These are phyloP conservation scores for Capronia coronata DNA, from an alignment of 2,329 filamentous ascomycete species.

Conservation along the genomic window DNA sequence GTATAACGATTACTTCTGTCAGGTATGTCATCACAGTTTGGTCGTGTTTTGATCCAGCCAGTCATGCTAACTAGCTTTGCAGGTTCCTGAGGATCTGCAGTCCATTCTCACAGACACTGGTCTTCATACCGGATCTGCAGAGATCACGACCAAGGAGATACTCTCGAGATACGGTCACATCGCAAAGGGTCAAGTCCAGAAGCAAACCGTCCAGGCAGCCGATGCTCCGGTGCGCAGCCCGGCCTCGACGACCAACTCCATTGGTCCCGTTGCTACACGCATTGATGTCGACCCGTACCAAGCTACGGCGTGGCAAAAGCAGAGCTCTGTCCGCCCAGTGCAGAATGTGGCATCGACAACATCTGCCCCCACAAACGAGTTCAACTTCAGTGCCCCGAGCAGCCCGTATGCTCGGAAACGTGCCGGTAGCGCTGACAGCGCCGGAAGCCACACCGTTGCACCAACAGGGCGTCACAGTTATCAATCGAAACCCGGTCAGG, in stretches of 20 bases:
- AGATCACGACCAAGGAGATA: constrained; percentile 95
- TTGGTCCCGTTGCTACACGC: constrained; percentile 48
- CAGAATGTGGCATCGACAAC: constrained; percentile 30
- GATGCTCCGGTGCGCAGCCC: constrained; percentile 48
- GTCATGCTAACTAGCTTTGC: constrained; percentile 1
- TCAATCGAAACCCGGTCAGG: constrained; percentile 25
- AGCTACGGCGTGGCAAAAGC: constrained; percentile 66
- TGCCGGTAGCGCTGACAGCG: constrained; percentile 26
- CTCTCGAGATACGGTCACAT: constrained; percentile 87
- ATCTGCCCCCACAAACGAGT: constrained; percentile 17
- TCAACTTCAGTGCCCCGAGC: constrained; percentile 24
- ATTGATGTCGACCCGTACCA: constrained; percentile 83
- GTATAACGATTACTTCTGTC: constrained; percentile 92
- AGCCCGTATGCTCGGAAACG: constrained; percentile 26
- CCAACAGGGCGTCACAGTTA: constrained; percentile 26
- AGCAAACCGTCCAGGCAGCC: constrained; percentile 46
- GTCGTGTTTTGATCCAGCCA: constrained; percentile 1
- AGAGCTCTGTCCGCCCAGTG: constrained; percentile 75
- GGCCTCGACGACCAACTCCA: constrained; percentile 37
- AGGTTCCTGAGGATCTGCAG: constrained; percentile 91
- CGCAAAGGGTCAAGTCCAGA: constrained; percentile 53
- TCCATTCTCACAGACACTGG: constrained; percentile 76
- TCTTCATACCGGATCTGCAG: constrained; percentile 72
- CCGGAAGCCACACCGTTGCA: constrained; percentile 19
- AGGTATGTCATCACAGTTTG: constrained; percentile 53